Conservation (phyloP, 176 grass and related monocot genomes). For the Rhynchospora breviuscula region DNA sequence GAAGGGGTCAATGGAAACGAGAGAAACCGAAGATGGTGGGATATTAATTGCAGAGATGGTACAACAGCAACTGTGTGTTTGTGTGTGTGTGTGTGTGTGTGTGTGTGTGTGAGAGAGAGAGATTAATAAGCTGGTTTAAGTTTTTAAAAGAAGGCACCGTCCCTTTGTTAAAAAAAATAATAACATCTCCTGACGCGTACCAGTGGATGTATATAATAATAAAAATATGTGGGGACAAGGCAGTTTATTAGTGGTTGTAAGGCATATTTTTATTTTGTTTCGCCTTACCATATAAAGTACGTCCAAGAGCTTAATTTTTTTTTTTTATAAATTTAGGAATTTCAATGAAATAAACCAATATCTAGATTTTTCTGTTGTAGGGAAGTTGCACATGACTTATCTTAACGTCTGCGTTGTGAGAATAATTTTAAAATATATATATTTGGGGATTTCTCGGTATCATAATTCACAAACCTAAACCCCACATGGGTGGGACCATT, state of each 20-base stretch:
- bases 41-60: background rate
- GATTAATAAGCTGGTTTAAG: background rate
- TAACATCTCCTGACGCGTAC: background rate
- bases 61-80: background rate
- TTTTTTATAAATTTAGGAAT: background rate
- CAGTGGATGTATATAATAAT: background rate
- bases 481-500: background rate
- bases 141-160: background rate
- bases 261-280: background rate
- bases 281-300: background rate
- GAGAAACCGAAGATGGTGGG: background rate
- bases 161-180: background rate
- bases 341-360: background rate
- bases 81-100: background rate
- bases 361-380: background rate
- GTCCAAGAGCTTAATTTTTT: background rate
- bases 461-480: background rate
- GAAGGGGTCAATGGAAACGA: slow-evolving; percentile 7
- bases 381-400: background rate
- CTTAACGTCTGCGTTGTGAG: background rate
- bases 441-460: background rate
- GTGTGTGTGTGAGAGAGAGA: background rate
- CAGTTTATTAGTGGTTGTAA: slow-evolving; percentile 10
- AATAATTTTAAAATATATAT: background rate
- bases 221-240: background rate